Base-by-base conservation (phyloP, 1,284 basidiomycete species). In the Sphaerobolus stellatus region DNA sequence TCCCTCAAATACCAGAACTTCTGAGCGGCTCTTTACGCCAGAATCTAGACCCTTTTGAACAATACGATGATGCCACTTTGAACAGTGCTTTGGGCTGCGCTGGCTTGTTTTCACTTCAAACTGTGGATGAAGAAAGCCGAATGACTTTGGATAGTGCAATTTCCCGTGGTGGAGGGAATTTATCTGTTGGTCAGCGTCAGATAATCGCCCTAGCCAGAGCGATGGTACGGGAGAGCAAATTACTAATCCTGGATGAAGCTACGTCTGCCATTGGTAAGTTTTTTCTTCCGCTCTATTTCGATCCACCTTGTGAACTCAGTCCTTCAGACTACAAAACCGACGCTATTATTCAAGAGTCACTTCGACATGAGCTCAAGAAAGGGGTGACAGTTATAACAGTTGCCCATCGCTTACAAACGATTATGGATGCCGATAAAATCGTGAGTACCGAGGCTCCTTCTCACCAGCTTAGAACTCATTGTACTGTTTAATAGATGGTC, bases 371-470 rank as follows among this genome's bases (percentile, higher is more conserved):
- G 59, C 73, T 86, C 27, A 72, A 68, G 9, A 67, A 71, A 3
- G 81, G 81, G 56, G 79, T 80, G 8, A 87, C 83, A 0, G 65
- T 88, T 4, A 75, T 88, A 43, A 86, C 83, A 11, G 73, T 88
- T 47, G 86, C 86, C 1, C 86, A 88, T 66, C 79, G 86, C 31
- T 68, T 88, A 11, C 84, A 85, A 61, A 88, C 84, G 1, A 83
- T 88, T 60, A 85, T 86, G 74, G 84, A 87, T 58, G 77, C 81
- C 0, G 73, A 74, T 62, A 72, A 69, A 53, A 69, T 71, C 36
- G 67, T 67, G 53, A 28, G 56, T 22, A 9, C 22, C 14, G 18
- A 28, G 48, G n/a, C n/a, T 43, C 25, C 18, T 18, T 68, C 75
- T 54, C 67, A 63, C 4, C 27, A 3, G 24, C 25, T 5, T 16